Base-by-base conservation (phyloP, 169 alveolate genomes). In the Plasmodium billcollinsi region DNA sequence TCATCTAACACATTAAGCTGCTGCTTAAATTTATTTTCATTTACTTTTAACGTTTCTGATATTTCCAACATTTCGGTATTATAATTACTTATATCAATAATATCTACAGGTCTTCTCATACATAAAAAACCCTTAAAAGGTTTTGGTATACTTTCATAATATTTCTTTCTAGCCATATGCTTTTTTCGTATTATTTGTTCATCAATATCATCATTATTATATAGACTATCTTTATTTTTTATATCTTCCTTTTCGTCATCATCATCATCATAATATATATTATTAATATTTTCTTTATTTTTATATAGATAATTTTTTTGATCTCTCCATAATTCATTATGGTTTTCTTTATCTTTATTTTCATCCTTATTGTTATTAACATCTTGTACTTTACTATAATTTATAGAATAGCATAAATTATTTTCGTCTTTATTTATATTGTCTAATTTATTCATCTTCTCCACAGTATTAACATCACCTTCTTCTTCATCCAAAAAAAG, bases 91-190 rank as follows among this genome's bases (percentile, higher is more conserved):
- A 86, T 86, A 43, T 86, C 92, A 20, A 86, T 86, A 72, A 72
- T 73, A 21, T 86, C 92, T 33, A 86, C 75, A 9, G 92, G 73
- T 21, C 92, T 59, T 47, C 92, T 62, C 92, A 86, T 86, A 43
- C 66, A 72, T 52, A 86, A 43, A 66, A 86, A 86, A 0, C 92
- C 92, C 29, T 86, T 86, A 67, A 86, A 86, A n/a, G 58, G 15
- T 58, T 86, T 18, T 0, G 92, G 92, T 14, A 86, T 86, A 50
- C 58, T 63, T 21, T 71, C 92, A 70, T 86, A 86, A 52, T 86
- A 86, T 73, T 86, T 86, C 21, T 86, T 86, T 54, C 88, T 86
- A 3, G 88, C 88, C 12, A 86, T 50, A 45, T 72, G 56, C 50
- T 86, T 86, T 61, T 71, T 86, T 67, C 86, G 45, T 43, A 72